Evolutionary conservation across 257 asterid genomes (phyloP).

Genomic region (Primulina eburnea): DNA sequence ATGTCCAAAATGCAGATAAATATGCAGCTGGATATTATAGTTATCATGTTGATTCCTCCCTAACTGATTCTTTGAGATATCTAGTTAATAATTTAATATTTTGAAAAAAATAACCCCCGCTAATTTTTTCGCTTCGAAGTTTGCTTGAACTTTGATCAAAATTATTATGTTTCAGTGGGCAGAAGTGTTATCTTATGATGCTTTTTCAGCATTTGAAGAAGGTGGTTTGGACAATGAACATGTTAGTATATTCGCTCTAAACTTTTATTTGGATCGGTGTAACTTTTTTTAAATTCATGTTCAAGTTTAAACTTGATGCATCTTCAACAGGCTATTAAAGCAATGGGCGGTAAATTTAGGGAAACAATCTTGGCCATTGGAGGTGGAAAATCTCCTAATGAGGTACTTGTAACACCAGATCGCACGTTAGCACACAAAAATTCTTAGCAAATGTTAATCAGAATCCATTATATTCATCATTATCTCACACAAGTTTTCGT

Average conservation of each 20-base stretch:
- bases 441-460: not conserved
- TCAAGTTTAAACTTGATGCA: not conserved
- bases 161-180: constrained; percentile 41
- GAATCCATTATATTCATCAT: no score
- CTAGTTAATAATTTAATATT: not conserved
- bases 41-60: constrained; percentile 58
- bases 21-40: constrained; percentile 89
- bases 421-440: not conserved
- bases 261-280: not conserved
- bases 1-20: constrained; percentile 40
- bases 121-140: not conserved
- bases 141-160: not conserved
- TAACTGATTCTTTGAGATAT: not conserved
- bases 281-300: no score
- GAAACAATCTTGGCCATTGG: constrained; percentile 54
- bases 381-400: constrained; percentile 50
- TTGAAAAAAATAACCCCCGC: not conserved
- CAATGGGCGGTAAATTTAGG: constrained; percentile 43
- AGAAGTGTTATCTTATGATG: constrained; percentile 51
- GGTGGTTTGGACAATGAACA: constrained; percentile 43
- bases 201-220: constrained; percentile 55
- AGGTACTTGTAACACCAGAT: constrained; percentile 30
- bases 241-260: constrained; percentile 26
- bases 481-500: not conserved
- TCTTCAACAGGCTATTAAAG: constrained; percentile 36